Evolutionary conservation across 2,329 filamentous ascomycete genomes (phyloP).

Genomic region (Fusarium robinianum): DNA sequence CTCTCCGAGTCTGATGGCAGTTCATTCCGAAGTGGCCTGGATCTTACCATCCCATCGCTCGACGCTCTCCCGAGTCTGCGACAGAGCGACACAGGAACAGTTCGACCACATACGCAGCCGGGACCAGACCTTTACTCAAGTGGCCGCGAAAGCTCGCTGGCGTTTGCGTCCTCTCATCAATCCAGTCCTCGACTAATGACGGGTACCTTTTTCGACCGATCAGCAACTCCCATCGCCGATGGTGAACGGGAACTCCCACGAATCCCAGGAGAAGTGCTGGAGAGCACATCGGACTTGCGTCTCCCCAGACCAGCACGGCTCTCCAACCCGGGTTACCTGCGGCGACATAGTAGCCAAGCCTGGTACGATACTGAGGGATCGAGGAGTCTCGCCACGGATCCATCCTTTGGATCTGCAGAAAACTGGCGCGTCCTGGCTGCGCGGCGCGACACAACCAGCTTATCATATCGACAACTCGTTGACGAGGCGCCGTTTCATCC

Average conservation of each 20-base stretch:
- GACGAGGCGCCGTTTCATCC: conserved; percentile 46
- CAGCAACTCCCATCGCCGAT: conserved; percentile 4
- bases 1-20: conserved; percentile 32
- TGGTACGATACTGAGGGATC: conserved; percentile 36
- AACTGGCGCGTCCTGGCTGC: conserved; percentile 43
- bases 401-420: conserved; percentile 44
- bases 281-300: conserved; percentile 32
- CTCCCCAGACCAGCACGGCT: conserved; percentile 33
- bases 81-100: conserved; percentile 21
- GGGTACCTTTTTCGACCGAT: conserved; percentile 10
- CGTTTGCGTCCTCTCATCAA: conserved; percentile 38
- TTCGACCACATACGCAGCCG: conserved; percentile 23
- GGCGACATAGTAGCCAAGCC: conserved; percentile 18
- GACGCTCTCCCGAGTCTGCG: conserved; percentile 34
- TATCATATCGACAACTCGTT: conserved; percentile 42
- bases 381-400: conserved; percentile 34
- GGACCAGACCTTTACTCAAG: conserved; percentile 37
- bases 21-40: conserved; percentile 37
- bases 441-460: conserved; percentile 35
- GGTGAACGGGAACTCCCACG: conserved; percentile 1
- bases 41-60: conserved; percentile 38
- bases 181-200: conserved; percentile 33
- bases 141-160: conserved; percentile 42
- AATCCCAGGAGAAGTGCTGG: conserved; percentile 25
- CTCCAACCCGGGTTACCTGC: conserved; percentile 27